Evolutionary conservation across 108 stramenopile genomes (phyloP), one percentile per base, ranked within the genome.

Genomic region (Cyclotella cryptica): DNA sequence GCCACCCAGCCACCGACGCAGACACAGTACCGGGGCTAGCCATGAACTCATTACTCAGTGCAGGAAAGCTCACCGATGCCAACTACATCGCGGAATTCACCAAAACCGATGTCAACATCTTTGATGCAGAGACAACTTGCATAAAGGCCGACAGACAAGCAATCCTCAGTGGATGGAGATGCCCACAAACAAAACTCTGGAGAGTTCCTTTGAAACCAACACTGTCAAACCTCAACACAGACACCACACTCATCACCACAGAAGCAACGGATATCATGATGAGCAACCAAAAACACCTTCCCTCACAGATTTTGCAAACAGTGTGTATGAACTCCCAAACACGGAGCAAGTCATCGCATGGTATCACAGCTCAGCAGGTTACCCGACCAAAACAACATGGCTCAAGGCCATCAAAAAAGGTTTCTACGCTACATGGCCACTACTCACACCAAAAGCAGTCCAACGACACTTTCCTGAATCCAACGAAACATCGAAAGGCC

Each of bases 311-410:
- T 26, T 10, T 17, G 21, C 43, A 0, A 65, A 65, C 64, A 65
- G 64, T 21, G 64, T 45, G 4, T 65, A 65, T 14, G 64, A 65
- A 65, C 22, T 65, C 0, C 64, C 64, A 1, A 65, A 65, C 19
- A 65, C 22, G 28, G 64, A 65, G 21, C 64, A 72, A 60, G 42
- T 60, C 0, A 29, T 72, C 17, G 26, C 26, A 3, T 72, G 41
- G 54, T 72, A 72, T 59, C 71, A 72, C 44, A 58, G 58, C 0
- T 40, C 71, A 0, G 71, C 71, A 9, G 71, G 71, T 3, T 61
- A 59, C 18, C 71, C 71, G 28, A 58, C 59, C 1, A 72, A 58
- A 59, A 43, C 27, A n/a, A 72, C 71, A 5, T 72, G 57, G 58
- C 0, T 72, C 17, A 59, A 57, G 29, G 71, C 71, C 13, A 59